phyloP scores from a whole-genome alignment of 805 yeast species.

The Ogataea henricii region DNA sequence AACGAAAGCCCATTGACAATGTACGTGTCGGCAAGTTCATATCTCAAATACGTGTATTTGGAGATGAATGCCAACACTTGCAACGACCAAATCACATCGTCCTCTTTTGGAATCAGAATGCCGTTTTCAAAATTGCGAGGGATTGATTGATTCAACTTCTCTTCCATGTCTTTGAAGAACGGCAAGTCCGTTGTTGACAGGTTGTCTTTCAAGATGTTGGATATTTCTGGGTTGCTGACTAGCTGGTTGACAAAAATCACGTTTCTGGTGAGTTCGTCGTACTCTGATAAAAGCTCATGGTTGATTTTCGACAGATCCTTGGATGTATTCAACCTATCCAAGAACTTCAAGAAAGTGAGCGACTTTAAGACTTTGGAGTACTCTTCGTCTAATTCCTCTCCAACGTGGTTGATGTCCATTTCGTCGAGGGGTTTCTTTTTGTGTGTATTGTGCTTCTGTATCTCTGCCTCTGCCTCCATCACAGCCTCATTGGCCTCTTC shows the following conservation, averaged over 20 bases:
- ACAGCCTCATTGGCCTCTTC: slow-evolving; percentile 31
- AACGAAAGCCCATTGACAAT: slow-evolving; percentile 70
- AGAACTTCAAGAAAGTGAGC: slow-evolving; percentile 31
- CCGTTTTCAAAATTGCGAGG: slow-evolving; percentile 67
- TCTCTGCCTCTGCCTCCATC: slow-evolving; percentile 30
- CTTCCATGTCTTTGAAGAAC: slow-evolving; percentile 23
- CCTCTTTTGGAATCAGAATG: slow-evolving; percentile 83
- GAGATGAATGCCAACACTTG: slow-evolving; percentile 92
- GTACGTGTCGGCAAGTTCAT: slow-evolving; percentile 71
- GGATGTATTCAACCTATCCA: slow-evolving; percentile 30
- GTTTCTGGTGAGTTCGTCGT: slow-evolving; percentile 28
- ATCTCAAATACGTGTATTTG: slow-evolving; percentile 81
- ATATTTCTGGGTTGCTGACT: slow-evolving; percentile 28
- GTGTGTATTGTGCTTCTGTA: slow-evolving; percentile 24
- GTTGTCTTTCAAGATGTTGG: slow-evolving; percentile 31
- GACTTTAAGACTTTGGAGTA: slow-evolving; percentile 28
- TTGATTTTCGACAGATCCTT: slow-evolving; percentile 25
- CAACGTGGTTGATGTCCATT: slow-evolving; percentile 8
- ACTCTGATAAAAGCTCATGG: slow-evolving; percentile 25
- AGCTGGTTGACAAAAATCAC: slow-evolving; percentile 30
- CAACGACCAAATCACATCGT: slow-evolving; percentile 91
- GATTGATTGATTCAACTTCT: slow-evolving; percentile 28
- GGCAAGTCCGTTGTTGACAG: slow-evolving; percentile 22
- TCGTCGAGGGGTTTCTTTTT: slow-evolving; percentile 7
- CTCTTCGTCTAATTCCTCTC: slow-evolving; percentile 26